These are phyloP conservation scores for Xanthoceras sorbifolium DNA, from an alignment of 345 rosid genomes.

Conservation along the genomic window DNA sequence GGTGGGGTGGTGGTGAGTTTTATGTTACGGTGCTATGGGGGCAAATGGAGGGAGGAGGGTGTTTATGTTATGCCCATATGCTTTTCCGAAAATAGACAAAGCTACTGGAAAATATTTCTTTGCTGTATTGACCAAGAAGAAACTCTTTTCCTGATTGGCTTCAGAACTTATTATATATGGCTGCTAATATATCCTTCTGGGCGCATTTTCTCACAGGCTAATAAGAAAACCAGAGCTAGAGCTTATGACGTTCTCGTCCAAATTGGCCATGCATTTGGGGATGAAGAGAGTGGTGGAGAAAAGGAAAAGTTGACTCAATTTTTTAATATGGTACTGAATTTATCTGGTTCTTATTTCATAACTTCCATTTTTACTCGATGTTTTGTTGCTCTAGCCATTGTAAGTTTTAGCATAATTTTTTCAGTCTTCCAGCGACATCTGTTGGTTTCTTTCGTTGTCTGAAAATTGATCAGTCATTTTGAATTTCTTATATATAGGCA, in stretches of 20 bases:
- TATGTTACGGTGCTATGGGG: background rate
- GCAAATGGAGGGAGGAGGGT: background rate
- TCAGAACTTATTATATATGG: background rate
- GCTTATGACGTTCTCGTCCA: conserved; percentile 93
- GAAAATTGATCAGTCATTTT: background rate
- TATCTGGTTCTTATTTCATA: background rate
- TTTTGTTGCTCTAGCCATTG: background rate
- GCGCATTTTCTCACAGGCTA: conserved; percentile 53
- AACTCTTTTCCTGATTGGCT: background rate
- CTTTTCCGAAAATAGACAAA: background rate
- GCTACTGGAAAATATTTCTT: background rate
- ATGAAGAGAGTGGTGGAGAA: conserved; percentile 81
- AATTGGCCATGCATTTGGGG: conserved; percentile 90
- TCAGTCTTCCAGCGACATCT: background rate
- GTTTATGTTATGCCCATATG: background rate
- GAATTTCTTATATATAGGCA: background rate
- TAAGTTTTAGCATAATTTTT: conserved; percentile 11
- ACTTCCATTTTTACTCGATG: background rate
- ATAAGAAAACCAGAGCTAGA: conserved; percentile 89
- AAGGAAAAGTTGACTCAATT: conserved; percentile 69
- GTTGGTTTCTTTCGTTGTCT: background rate
- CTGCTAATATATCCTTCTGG: conserved; percentile 12
- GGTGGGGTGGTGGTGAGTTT: background rate
- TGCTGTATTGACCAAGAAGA: background rate
- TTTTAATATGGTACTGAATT: conserved; percentile 69